Evolutionary conservation across 192 early-diverging fungal genomes (phyloP).

Genomic region (Mortierella antarctica): DNA sequence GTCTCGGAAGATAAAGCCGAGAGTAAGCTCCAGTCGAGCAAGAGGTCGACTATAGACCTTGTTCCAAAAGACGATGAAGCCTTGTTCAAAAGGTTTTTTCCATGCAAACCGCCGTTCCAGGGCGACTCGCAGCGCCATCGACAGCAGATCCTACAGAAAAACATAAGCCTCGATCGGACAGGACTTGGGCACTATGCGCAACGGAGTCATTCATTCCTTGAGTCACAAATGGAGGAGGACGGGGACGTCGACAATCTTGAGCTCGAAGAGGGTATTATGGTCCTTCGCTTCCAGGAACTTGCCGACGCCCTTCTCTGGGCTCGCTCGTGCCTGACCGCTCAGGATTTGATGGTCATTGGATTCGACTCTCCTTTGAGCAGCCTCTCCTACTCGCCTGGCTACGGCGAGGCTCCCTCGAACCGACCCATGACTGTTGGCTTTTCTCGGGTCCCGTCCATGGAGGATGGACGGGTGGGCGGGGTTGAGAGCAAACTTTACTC

Average conservation of each 20-base stretch:
- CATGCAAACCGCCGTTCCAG: slow-evolving; percentile 19
- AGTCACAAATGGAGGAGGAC: neutral
- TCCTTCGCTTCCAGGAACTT: slow-evolving; percentile 31
- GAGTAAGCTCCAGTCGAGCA: neutral
- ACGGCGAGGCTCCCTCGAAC: neutral
- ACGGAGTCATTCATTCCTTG: neutral
- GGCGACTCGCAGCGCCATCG: slow-evolving; percentile 9
- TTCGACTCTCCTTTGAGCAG: slow-evolving; percentile 15
- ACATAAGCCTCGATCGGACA: neutral
- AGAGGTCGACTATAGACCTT: neutral
- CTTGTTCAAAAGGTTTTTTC: slow-evolving; percentile 38
- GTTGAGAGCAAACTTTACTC: neutral
- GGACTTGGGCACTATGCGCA: neutral
- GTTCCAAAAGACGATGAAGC: slow-evolving; percentile 29
- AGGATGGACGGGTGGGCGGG: neutral
- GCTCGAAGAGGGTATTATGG: slow-evolving; percentile 26
- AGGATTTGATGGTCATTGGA: slow-evolving; percentile 42
- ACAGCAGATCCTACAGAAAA: slow-evolving; percentile 4
- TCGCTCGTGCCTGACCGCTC: slow-evolving; percentile 24
- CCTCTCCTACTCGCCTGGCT: neutral
- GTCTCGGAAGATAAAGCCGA: neutral
- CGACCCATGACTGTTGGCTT: neutral
- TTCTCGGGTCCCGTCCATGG: slow-evolving; percentile 28
- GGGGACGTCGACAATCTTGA: neutral
- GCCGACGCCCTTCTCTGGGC: slow-evolving; percentile 40